Percentiles rank a stretch among this genome's conserved stretches.
Evolutionary conservation across 1,284 basidiomycete species (phyloP).

Genomic region (Rhodotorula sp.): DNA sequence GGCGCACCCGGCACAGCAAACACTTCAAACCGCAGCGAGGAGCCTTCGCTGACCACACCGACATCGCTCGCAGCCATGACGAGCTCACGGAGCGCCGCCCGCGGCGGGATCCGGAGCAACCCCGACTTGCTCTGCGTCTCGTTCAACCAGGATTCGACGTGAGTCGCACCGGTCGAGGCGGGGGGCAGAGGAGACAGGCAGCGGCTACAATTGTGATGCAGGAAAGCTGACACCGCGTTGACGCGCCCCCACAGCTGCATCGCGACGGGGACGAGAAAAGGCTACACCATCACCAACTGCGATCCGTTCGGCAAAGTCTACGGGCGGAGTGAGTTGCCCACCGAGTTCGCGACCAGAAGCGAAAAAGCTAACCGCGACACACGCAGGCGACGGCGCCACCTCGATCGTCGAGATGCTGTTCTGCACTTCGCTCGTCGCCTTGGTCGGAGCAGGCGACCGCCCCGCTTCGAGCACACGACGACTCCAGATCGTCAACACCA

Average conservation of each 20-base stretch:
- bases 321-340: conserved; percentile 72
- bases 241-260: conserved; percentile 63
- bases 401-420: conserved; percentile 99
- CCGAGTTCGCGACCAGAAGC: background rate
- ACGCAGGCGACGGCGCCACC: conserved; percentile 78
- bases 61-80: background rate
- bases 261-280: conserved; percentile 90
- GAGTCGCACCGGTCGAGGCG: background rate
- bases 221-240: too few relatives aligned
- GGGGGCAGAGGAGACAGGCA: too few relatives aligned
- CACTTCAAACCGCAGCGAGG: too few relatives aligned
- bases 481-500: conserved; percentile 96
- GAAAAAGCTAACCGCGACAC: too few relatives aligned
- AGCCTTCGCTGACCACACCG: background rate
- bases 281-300: conserved; percentile 95
- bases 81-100: conserved; percentile 21
- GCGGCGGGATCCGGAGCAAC: conserved; percentile 40
- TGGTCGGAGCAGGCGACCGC: conserved; percentile 85
- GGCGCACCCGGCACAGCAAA: too few relatives aligned
- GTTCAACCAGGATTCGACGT: conserved; percentile 47
- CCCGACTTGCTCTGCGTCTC: conserved; percentile 43
- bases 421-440: conserved; percentile 92
- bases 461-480: conserved; percentile 68
- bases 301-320: conserved; percentile 97
- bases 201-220: too few relatives aligned